These are phyloP conservation scores for Quercus aquifolioides DNA, from an alignment of 306 rosid genomes.

Conservation along the genomic window DNA sequence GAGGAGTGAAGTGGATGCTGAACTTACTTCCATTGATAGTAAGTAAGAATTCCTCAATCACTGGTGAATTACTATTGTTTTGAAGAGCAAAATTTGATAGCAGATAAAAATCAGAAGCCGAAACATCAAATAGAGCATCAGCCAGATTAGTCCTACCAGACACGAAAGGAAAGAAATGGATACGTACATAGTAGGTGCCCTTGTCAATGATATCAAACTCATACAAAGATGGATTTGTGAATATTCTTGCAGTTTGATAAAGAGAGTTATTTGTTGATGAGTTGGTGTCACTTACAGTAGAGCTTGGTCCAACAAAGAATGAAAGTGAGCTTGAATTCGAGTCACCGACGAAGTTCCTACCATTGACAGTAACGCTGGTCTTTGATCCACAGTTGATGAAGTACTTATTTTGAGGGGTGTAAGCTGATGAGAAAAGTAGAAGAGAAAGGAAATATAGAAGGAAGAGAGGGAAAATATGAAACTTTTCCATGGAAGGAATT, in stretches of 20 bases:
- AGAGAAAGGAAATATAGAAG: conserved; percentile 10
- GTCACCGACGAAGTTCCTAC: conserved; percentile 2
- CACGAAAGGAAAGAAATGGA: conserved; percentile 46
- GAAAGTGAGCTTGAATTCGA: not conserved
- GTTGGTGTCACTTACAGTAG: not conserved
- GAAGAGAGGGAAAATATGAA: no score
- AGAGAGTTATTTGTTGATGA: not conserved
- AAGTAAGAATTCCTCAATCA: conserved; percentile 27
- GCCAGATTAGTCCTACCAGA: conserved; percentile 11
- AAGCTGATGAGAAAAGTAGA: conserved; percentile 29
- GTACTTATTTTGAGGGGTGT: not conserved
- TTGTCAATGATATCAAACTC: not conserved
- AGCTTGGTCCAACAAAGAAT: not conserved
- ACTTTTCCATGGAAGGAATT: conserved; percentile 8
- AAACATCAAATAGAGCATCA: conserved; percentile 39
- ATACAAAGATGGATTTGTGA: not conserved
- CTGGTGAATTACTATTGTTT: not conserved
- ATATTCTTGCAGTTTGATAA: conserved; percentile 32
- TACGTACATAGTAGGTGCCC: conserved; percentile 38
- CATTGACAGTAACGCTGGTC: not conserved
- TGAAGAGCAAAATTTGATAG: not conserved
- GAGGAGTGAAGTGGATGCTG: conserved; percentile 28
- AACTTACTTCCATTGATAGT: not conserved
- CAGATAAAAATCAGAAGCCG: conserved; percentile 10
- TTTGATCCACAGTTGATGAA: conserved; percentile 47